Conservation (phyloP, 169 alveolate genomes). For the Plasmodium cynomolgi region DNA sequence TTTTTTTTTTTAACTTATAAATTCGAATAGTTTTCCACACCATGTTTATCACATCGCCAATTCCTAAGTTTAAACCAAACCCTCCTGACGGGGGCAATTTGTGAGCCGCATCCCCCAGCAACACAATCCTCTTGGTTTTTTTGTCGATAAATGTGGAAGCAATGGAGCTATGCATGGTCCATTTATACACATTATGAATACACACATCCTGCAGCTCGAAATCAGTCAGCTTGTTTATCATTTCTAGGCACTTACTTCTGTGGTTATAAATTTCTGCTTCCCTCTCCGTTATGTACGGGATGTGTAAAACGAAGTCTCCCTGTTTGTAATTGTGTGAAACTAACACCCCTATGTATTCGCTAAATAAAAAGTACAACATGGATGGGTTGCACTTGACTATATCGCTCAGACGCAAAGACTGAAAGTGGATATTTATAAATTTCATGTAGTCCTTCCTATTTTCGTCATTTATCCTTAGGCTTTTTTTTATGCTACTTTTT, state of each 20-base stretch:
- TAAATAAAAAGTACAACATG: slow-evolving; percentile 91
- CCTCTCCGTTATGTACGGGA: slow-evolving; percentile 89
- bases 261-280: slow-evolving; percentile 69
- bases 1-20: slow-evolving; percentile 34
- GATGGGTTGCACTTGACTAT: slow-evolving; percentile 82
- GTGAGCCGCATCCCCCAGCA: slow-evolving; percentile 96
- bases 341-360: slow-evolving; percentile 87
- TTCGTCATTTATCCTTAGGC: slow-evolving; percentile 44
- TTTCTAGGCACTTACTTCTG: slow-evolving; percentile 67
- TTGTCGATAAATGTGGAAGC: slow-evolving; percentile 83
- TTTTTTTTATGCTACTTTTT: slow-evolving; percentile 70
- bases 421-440: slow-evolving; percentile 91
- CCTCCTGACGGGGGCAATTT: slow-evolving; percentile 96
- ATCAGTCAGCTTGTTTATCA: slow-evolving; percentile 80
- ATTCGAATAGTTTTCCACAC: slow-evolving; percentile 83
- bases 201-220: slow-evolving; percentile 76
- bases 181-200: slow-evolving; percentile 77
- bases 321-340: slow-evolving; percentile 89
- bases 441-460: slow-evolving; percentile 81
- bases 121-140: slow-evolving; percentile 77
- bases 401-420: slow-evolving; percentile 82
- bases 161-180: slow-evolving; percentile 89
- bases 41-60: slow-evolving; percentile 89
- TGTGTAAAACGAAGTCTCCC: slow-evolving; percentile 93
- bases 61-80: slow-evolving; percentile 94